Conservation (phyloP, 306 rosid genomes). For the Vigna angularis region DNA sequence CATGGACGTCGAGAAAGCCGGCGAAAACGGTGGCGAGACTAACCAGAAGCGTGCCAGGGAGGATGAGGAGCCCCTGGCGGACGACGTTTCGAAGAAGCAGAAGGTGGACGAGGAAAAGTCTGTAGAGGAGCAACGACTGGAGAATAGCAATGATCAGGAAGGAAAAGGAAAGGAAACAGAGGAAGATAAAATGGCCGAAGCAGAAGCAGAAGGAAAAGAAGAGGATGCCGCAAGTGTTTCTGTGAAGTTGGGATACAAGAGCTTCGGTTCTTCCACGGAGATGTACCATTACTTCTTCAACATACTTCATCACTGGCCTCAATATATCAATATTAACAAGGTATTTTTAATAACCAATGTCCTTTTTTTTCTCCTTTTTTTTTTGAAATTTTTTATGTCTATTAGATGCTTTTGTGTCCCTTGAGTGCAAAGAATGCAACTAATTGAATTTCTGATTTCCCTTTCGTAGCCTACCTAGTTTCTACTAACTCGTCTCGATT, state of each 20-base stretch:
- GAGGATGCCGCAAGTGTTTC: slow-evolving; percentile 37
- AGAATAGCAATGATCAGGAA: slow-evolving; percentile 46
- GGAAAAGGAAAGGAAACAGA: neutral
- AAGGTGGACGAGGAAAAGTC: slow-evolving; percentile 47
- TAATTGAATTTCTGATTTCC: slow-evolving; percentile 3
- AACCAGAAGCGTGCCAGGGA: slow-evolving; percentile 45
- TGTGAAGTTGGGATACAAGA: slow-evolving; percentile 60
- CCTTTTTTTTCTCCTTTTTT: neutral
- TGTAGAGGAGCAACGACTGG: slow-evolving; percentile 56
- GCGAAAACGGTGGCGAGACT: slow-evolving; percentile 1
- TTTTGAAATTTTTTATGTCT: neutral
- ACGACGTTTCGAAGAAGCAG: slow-evolving; percentile 47
- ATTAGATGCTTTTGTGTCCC: neutral
- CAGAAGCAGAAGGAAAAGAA: slow-evolving; percentile 42
- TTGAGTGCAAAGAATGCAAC: neutral
- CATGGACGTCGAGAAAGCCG: slow-evolving; percentile 50
- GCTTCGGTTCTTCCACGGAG: slow-evolving; percentile 64
- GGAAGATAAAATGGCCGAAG: neutral
- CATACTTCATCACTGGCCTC: slow-evolving; percentile 83
- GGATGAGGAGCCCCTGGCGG: slow-evolving; percentile 41
- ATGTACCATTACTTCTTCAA: slow-evolving; percentile 74
- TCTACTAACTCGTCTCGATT: neutral
- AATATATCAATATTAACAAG: slow-evolving; percentile 75
- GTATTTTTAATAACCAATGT: slow-evolving; percentile 34
- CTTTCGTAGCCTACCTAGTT: neutral